Evolutionary conservation across 2,329 filamentous ascomycete species (phyloP).

Genomic region (Gremmenia infestans): DNA sequence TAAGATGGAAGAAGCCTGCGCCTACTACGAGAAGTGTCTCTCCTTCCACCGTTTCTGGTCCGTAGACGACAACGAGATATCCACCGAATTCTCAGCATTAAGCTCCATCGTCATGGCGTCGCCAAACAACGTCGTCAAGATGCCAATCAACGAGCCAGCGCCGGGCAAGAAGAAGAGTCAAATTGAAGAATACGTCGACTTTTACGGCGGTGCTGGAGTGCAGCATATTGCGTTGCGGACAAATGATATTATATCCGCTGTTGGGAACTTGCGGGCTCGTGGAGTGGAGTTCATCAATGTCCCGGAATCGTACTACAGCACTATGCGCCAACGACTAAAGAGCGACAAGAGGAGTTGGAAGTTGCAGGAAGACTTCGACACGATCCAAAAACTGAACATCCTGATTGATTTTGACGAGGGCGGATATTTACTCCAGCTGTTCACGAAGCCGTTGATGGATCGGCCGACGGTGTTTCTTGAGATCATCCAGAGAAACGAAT

Average conservation of each 20-base stretch:
- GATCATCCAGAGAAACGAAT: slow-evolving; percentile 89
- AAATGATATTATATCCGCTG: slow-evolving; percentile 69
- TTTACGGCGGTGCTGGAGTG: slow-evolving; percentile 84
- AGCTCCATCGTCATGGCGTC: slow-evolving; percentile 88
- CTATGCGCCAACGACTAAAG: slow-evolving; percentile 69
- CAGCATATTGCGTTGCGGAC: slow-evolving; percentile 92
- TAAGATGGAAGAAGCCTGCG: slow-evolving; percentile 66
- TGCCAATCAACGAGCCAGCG: slow-evolving; percentile 97
- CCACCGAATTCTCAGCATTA: slow-evolving; percentile 85
- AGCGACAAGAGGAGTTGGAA: slow-evolving; percentile 54
- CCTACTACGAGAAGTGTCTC: slow-evolving; percentile 78
- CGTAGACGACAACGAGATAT: slow-evolving; percentile 89
- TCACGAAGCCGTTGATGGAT: slow-evolving; percentile 87
- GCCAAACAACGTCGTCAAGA: slow-evolving; percentile 82
- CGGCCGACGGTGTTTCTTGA: slow-evolving; percentile 93
- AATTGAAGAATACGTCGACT: slow-evolving; percentile 89
- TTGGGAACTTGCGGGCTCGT: slow-evolving; percentile 73
- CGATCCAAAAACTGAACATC: slow-evolving; percentile 73
- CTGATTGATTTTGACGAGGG: slow-evolving; percentile 93
- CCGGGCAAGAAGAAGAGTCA: slow-evolving; percentile 85
- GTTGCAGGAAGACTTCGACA: slow-evolving; percentile 75
- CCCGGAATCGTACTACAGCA: slow-evolving; percentile 78
- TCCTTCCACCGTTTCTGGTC: slow-evolving; percentile 97
- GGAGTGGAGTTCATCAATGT: slow-evolving; percentile 93
- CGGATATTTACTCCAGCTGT: slow-evolving; percentile 74